A percentile compares a stretch with the other conserved stretches of the same genome.
Evolutionary conservation across 257 asterid species (phyloP).

Genomic region (Lycium ferocissimum): DNA sequence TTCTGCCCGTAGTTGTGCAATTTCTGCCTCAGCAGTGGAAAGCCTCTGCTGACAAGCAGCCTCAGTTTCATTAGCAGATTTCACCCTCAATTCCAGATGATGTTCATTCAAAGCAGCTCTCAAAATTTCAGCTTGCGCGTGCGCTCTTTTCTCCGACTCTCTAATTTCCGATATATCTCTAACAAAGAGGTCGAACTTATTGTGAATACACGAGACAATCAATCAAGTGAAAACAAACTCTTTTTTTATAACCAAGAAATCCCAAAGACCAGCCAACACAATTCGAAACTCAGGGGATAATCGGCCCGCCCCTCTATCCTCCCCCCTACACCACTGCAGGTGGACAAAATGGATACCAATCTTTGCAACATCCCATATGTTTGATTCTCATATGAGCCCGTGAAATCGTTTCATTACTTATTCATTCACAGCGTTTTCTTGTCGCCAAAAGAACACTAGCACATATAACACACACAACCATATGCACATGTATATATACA

Average conservation of each 20-base stretch:
- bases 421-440: not conserved
- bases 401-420: not conserved
- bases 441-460: not conserved
- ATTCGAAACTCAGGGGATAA: not conserved
- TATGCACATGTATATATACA: not conserved
- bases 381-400: not conserved
- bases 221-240: slow-evolving; percentile 21
- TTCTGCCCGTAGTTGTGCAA: slow-evolving; percentile 74
- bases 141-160: slow-evolving; percentile 86
- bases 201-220: slow-evolving; percentile 33
- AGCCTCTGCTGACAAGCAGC: slow-evolving; percentile 92
- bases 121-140: slow-evolving; percentile 70
- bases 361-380: slow-evolving; percentile 10
- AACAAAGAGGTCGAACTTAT: slow-evolving; percentile 35
- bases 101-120: slow-evolving; percentile 86
- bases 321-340: slow-evolving; percentile 4
- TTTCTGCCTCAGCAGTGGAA: slow-evolving; percentile 84
- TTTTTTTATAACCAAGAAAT: not conserved
- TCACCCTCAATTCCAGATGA: slow-evolving; percentile 86
- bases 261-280: not conserved
- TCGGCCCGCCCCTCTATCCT: not conserved
- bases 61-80: slow-evolving; percentile 97
- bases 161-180: slow-evolving; percentile 75
- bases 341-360: not conserved
- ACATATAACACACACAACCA: not conserved